phyloP scores from a whole-genome alignment of 495 filamentous ascomycete species.

The Penicilliopsis zonata region DNA sequence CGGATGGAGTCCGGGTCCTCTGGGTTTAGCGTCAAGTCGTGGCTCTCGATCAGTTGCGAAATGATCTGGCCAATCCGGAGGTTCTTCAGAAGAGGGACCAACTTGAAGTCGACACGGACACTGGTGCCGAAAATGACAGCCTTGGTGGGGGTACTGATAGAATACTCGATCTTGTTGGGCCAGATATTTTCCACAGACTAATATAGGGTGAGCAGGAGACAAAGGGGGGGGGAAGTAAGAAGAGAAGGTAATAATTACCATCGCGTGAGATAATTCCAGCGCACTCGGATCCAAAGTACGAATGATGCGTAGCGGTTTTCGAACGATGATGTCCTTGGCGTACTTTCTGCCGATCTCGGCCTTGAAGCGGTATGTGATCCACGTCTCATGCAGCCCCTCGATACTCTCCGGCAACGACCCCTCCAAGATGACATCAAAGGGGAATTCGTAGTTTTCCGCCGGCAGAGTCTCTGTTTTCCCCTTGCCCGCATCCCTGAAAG shows the following conservation, averaged over 20 bases:
- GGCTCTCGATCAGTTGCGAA: constrained; percentile 63
- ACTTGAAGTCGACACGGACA: constrained; percentile 65
- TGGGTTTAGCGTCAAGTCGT: constrained; percentile 49
- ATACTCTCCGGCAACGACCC: constrained; percentile 76
- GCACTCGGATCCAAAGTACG: constrained; percentile 72
- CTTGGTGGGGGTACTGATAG: constrained; percentile 77
- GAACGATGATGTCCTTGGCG: constrained; percentile 63
- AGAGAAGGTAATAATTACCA: constrained; percentile 38
- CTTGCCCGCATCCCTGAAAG: constrained; percentile 36
- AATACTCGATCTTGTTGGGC: constrained; percentile 91
- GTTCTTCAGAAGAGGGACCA: constrained; percentile 79
- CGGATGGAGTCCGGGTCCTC: constrained; percentile 37
- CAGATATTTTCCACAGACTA: constrained; percentile 84
- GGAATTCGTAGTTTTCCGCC: constrained; percentile 81
- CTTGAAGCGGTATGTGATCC: constrained; percentile 78
- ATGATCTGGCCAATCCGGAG: constrained; percentile 66
- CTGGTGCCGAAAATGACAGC: constrained; percentile 82
- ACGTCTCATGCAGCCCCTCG: constrained; percentile 70
- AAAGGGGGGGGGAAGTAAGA: not conserved
- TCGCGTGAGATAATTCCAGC: constrained; percentile 72
- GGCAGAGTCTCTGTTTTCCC: constrained; percentile 48
- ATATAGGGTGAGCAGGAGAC: constrained; percentile 7
- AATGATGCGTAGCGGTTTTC: constrained; percentile 75
- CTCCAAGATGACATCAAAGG: constrained; percentile 68
- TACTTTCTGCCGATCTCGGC: constrained; percentile 76